Conservation (phyloP, 768 basidiomycete genomes). For the Phlebiopsis gigantea region DNA sequence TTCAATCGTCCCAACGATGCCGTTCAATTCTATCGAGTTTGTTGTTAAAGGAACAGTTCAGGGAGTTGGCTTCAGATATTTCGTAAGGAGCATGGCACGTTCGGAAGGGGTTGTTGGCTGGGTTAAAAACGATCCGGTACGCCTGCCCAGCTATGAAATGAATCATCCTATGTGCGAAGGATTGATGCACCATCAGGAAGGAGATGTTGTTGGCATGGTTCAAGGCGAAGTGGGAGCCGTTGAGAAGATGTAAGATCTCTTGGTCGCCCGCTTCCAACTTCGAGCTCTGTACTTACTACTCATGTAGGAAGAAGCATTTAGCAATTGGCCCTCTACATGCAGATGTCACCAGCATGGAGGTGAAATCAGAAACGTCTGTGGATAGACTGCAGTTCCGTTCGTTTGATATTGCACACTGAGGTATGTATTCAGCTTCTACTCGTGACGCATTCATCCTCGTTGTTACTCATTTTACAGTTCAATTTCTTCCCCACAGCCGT, state of each 20-base stretch:
- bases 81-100: constrained; percentile 2
- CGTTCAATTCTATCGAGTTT: constrained; percentile 9
- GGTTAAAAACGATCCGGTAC: constrained; percentile 15
- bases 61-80: constrained; percentile 14
- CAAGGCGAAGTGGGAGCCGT: constrained; percentile 8
- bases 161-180: neutral
- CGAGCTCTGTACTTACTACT: neutral
- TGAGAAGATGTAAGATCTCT: constrained; percentile 6
- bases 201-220: constrained; percentile 11
- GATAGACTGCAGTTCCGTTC: constrained; percentile 5
- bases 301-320: constrained; percentile 7
- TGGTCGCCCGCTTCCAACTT: neutral
- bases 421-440: neutral
- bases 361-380: constrained; percentile 3
- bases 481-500: too few species aligned
- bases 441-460: too few species aligned
- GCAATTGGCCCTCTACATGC: constrained; percentile 5
- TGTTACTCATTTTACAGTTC: too few species aligned
- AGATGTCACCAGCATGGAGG: constrained; percentile 3
- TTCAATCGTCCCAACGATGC: neutral
- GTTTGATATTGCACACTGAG: constrained; percentile 8
- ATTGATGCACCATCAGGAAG: neutral
- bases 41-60: constrained; percentile 11
- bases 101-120: constrained; percentile 13
- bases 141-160: neutral